These are phyloP conservation scores for Sutorius australiensis DNA, from an alignment of 768 basidiomycete species.

Conservation along the genomic window DNA sequence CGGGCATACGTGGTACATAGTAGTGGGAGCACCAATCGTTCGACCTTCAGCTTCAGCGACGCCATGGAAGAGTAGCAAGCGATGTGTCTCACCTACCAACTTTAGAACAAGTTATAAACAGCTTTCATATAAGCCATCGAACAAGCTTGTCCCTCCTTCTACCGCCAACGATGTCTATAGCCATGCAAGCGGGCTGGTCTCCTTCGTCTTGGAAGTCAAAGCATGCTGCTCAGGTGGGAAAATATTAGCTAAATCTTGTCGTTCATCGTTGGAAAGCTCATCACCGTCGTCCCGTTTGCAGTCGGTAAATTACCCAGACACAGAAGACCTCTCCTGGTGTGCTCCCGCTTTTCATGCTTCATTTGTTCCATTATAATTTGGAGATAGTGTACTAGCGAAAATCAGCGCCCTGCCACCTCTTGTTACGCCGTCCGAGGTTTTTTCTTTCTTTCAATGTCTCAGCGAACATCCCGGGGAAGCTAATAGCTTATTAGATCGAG, in stretches of 20 bases:
- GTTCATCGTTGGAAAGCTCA: not conserved
- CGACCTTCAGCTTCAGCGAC: too few relatives aligned
- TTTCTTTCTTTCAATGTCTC: conserved; percentile 12
- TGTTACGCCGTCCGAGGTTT: conserved; percentile 89
- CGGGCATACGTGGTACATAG: too few relatives aligned
- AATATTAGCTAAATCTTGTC: not conserved
- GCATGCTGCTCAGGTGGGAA: conserved; percentile 66
- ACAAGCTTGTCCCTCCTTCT: not conserved
- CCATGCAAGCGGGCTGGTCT: conserved; percentile 45
- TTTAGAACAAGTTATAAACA: too few relatives aligned
- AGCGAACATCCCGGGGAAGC: conserved; percentile 23
- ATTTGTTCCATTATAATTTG: not conserved
- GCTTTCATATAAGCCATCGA: not conserved
- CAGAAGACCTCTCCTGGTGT: conserved; percentile 54
- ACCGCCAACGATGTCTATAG: conserved; percentile 10
- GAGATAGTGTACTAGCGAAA: conserved; percentile 71
- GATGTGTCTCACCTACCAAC: not conserved
- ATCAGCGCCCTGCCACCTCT: conserved; percentile 79
- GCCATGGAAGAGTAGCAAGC: too few relatives aligned
- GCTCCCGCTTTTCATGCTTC: conserved; percentile 10
- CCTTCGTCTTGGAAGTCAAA: conserved; percentile 80
- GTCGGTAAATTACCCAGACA: conserved; percentile 72
- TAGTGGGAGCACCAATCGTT: too few relatives aligned
- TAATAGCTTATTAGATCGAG: conserved; percentile 56
- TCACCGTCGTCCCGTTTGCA: conserved; percentile 24